Evolutionary conservation across 2,329 filamentous ascomycete genomes (phyloP).

Genomic region (Microcyclosporella mali): DNA sequence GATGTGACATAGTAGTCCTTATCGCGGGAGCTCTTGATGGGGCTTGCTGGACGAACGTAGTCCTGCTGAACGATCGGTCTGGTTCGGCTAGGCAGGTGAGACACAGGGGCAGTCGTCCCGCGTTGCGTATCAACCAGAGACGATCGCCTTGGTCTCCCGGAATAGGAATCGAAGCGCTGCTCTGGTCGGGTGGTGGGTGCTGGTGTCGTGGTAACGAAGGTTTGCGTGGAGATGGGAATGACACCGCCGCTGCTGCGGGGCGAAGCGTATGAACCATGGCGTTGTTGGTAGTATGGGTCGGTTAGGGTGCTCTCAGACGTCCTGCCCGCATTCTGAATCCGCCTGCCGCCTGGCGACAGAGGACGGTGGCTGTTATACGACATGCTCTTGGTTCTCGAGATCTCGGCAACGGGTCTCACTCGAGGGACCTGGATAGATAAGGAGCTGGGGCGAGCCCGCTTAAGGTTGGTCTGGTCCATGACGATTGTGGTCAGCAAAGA

Average conservation of each 20-base stretch:
- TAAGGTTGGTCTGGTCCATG: slow-evolving; percentile 7
- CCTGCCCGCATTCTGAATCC: slow-evolving; percentile 29
- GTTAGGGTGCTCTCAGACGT: slow-evolving; percentile 26
- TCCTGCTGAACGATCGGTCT: slow-evolving; percentile 31
- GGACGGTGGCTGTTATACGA: slow-evolving; percentile 28
- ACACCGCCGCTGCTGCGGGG: slow-evolving; percentile 33
- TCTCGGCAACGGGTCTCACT: slow-evolving; percentile 20
- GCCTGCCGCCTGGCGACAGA: slow-evolving; percentile 31
- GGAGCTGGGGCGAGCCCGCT: slow-evolving; percentile 5
- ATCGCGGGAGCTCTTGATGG: slow-evolving; percentile 34
- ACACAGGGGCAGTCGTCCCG: slow-evolving; percentile 21
- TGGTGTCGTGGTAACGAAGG: slow-evolving; percentile 28
- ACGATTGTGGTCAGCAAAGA: slow-evolving; percentile 3
- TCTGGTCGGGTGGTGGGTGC: slow-evolving; percentile 14
- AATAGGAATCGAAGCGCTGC: slow-evolving; percentile 40
- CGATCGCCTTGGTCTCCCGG: slow-evolving; percentile 41
- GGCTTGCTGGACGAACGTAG: slow-evolving; percentile 36
- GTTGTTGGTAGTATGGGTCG: slow-evolving; percentile 26
- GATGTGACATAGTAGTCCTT: slow-evolving; percentile 37
- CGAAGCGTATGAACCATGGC: slow-evolving; percentile 26
- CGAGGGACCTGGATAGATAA: slow-evolving; percentile 15
- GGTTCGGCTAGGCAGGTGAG: slow-evolving; percentile 27
- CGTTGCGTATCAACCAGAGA: slow-evolving; percentile 37
- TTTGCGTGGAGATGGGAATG: slow-evolving; percentile 33
- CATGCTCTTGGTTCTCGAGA: slow-evolving; percentile 20